Evolutionary conservation across 2,329 filamentous ascomycete species (phyloP), one percentile per base, ranked within the genome.

Genomic region (Erysiphe pulchra): DNA sequence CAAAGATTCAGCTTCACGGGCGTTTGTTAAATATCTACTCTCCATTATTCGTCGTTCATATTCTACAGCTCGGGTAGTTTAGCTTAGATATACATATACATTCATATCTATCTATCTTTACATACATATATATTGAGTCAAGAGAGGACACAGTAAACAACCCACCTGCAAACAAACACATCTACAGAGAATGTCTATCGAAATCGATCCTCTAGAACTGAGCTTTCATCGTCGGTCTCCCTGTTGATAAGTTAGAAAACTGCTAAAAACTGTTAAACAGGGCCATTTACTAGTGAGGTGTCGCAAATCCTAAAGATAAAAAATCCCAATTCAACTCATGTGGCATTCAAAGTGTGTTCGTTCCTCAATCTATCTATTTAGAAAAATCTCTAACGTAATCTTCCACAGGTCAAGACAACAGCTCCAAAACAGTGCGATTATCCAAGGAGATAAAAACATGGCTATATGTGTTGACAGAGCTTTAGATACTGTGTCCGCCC

Each of bases 401-500:
- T 30, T 37, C 32, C 51, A 38, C 55, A 93, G 85, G 90, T 98
- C 63, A 98, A 98, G 76, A 98, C 90, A 43, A 98, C 90, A 51
- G 90, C 90, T 44, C 90, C 90, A 32, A 95, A 95, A 67, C 90
- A 95, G 87, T 98, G 81, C 59, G 80, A 54, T 7, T 11, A n/a
- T 24, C 14, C n/a, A 14, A 31, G 12, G 9, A 6, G 40, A 34
- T 4, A 5, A 18, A 20, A 18, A 5, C 8, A 34, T 20, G 14
- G 12, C 6, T 2, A 10, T 14, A 2, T 20, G 24, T 42, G 47
- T 53, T 59, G 48, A 58, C 49, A 47, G 43, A 50, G 47, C 43
- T 52, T 36, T 57, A 94, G 87, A 69, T 98, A 98, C 67, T 95
- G 90, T 62, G 87, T 95, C 48, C 78, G 90, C 57, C 87, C 90